Evolutionary conservation across 805 yeast species (phyloP).

Genomic region (Saccharomycopsis babjevae): DNA sequence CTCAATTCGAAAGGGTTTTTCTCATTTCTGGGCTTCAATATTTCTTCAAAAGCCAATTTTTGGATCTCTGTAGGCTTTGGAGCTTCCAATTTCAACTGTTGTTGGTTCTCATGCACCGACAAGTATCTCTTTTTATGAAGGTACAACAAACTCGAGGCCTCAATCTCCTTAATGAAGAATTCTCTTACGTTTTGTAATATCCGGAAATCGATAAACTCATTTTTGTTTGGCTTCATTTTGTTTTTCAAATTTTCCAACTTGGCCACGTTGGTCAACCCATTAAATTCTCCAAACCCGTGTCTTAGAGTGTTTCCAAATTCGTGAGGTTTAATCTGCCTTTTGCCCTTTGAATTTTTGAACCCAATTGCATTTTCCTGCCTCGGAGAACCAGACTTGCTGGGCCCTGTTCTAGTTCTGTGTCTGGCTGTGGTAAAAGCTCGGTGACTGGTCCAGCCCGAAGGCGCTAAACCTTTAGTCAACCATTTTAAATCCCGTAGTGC

Average conservation of each 20-base stretch:
- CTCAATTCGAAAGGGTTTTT: conserved; percentile 32
- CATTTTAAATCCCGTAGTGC: too few relatives aligned
- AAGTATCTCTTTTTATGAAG: conserved; percentile 13
- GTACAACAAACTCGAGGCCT: conserved; percentile 32
- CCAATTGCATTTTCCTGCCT: neutral
- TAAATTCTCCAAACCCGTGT: conserved; percentile 10
- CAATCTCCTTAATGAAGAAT: conserved; percentile 47
- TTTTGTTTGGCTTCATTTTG: neutral
- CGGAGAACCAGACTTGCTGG: neutral
- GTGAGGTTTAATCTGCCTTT: neutral
- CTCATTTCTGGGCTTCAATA: conserved; percentile 29
- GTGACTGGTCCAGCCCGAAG: too few relatives aligned
- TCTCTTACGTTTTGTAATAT: conserved; percentile 58
- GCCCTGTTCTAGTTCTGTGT: neutral
- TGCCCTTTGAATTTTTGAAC: neutral
- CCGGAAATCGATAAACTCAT: conserved; percentile 49
- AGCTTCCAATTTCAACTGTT: conserved; percentile 14
- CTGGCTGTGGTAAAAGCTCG: too few relatives aligned
- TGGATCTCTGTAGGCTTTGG: conserved; percentile 72
- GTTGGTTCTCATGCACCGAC: conserved; percentile 4
- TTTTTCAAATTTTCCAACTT: conserved; percentile 1
- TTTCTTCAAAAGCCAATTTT: conserved; percentile 55
- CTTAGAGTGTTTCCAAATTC: conserved; percentile 9
- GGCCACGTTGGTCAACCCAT: conserved; percentile 4
- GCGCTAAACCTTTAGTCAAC: too few relatives aligned